Conservation (phyloP, 2,329 filamentous ascomycete genomes). For the Trichoderma citrinoviride region DNA sequence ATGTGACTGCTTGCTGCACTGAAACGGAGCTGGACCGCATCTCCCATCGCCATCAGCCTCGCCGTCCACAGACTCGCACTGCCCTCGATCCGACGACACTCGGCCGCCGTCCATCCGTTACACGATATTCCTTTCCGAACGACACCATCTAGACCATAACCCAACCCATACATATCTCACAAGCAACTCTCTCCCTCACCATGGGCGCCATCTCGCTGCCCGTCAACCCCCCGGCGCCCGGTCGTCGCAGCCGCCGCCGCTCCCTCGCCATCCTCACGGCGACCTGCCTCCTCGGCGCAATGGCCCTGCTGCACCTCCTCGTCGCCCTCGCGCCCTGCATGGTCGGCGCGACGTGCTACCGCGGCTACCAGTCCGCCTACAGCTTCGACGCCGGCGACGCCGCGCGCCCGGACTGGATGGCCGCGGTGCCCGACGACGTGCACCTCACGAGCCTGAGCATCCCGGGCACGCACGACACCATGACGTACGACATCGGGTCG, state of each 20-base stretch:
- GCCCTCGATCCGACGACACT: neutral
- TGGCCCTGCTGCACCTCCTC: slow-evolving; percentile 30
- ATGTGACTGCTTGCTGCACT: neutral
- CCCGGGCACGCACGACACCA: slow-evolving; percentile 53
- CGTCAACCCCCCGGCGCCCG: neutral
- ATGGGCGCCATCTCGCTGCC: slow-evolving; percentile 10
- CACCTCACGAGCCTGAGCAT: slow-evolving; percentile 46
- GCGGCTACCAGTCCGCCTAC: slow-evolving; percentile 33
- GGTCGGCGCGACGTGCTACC: slow-evolving; percentile 31
- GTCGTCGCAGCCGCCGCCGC: slow-evolving; percentile 4
- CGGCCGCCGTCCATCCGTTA: neutral
- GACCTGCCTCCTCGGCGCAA: slow-evolving; percentile 26
- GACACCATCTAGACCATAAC: too few species aligned
- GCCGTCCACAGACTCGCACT: neutral
- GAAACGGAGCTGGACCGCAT: neutral
- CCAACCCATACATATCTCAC: too few species aligned
- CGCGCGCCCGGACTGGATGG: slow-evolving; percentile 44
- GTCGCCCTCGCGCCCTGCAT: slow-evolving; percentile 32
- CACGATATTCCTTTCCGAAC: neutral
- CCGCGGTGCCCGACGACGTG: slow-evolving; percentile 40
- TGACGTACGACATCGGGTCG: slow-evolving; percentile 44
- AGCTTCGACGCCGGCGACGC: slow-evolving; percentile 43
- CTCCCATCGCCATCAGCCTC: neutral
- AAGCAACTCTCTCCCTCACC: neutral
- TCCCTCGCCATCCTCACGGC: slow-evolving; percentile 2